Conservation (phyloP, 768 basidiomycete species). For the Lactarius akahatsu region DNA sequence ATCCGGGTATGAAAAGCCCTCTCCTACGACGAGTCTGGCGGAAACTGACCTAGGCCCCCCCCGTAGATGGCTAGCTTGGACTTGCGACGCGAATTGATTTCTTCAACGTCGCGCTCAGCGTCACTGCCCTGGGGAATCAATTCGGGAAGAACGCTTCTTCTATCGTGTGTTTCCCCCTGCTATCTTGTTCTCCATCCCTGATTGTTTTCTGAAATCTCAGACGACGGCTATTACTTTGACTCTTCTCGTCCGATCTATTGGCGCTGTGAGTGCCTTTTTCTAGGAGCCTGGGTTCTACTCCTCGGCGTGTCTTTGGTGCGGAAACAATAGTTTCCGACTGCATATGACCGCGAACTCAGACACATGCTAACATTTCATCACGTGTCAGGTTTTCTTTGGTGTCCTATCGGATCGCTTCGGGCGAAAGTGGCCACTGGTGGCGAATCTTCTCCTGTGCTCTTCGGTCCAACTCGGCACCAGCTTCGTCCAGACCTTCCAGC, state of each 20-base stretch:
- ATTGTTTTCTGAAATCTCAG: constrained; percentile 31
- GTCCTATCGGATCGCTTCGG: constrained; percentile 86
- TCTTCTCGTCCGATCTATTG: constrained; percentile 82
- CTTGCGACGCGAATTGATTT: constrained; percentile 85
- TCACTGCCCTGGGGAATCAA: constrained; percentile 46
- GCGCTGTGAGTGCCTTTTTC: constrained; percentile 48
- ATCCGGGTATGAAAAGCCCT: constrained; percentile 43
- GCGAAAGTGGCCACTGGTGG: constrained; percentile 89
- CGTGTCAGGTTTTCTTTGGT: constrained; percentile 63
- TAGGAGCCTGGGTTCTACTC: background rate
- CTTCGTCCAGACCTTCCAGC: constrained; percentile 70
- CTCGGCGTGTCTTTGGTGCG: background rate
- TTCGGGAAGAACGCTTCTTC: constrained; percentile 42
- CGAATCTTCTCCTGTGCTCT: constrained; percentile 68
- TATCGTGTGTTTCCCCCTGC: constrained; percentile 41
- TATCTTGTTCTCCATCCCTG: constrained; percentile 4
- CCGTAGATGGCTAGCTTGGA: constrained; percentile 79
- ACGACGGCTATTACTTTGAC: constrained; percentile 89
- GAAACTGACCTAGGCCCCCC: background rate
- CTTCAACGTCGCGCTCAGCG: constrained; percentile 70
- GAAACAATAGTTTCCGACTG: background rate
- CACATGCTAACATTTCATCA: constrained; percentile 1
- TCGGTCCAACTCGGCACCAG: constrained; percentile 76
- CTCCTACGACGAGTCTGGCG: background rate
- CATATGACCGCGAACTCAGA: background rate